Base-by-base conservation (phyloP, 805 yeast species). In the Spathaspora sp. region DNA sequence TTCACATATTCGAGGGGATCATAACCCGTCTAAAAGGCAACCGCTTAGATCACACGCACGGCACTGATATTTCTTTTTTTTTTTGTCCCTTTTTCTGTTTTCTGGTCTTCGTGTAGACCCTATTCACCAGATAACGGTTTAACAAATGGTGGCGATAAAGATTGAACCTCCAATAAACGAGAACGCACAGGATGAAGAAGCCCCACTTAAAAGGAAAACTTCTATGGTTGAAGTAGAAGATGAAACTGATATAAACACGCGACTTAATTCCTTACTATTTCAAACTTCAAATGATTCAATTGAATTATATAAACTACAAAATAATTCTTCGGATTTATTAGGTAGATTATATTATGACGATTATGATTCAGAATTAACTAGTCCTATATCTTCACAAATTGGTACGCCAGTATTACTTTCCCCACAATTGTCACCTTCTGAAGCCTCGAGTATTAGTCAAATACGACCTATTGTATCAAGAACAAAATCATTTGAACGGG, bases 301-400 rank as follows among this genome's bases (percentile, higher is more conserved):
- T 12, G 76, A 72, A 50, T 47, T 66, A 43, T 73, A 73, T 59
- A 64, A 63, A 49, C 63, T 58, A 48, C 73, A 73, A 51, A 72
- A 72, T 57, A 66, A 63, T 52, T 61, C 69, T 17, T 68, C 71
- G 49, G 79, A 74, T 53, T 63, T 73, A 35, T 54, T 73, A 48
- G 79, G 77, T 4, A 56, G 79, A 48, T 61, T 73, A 10, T 72
- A 73, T 57, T 73, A 70, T 53, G 79, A 74, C 54, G 77, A 73
- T 49, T 74, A 63, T 53, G 77, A 73, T 49, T 65, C 72, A 1
- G 75, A 68, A 19, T 52, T 62, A 1, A 51, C 59, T 20, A 50
- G 54, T 0, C 57, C 67, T 4, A 63, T 53, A 5, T 44, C 53
- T 2, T 61, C 68, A 3, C 58, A 49, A 1, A 47, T 54, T 1